Base-by-base conservation (phyloP, 202 grass and related monocot species). In the Brachypodium distachyon region DNA sequence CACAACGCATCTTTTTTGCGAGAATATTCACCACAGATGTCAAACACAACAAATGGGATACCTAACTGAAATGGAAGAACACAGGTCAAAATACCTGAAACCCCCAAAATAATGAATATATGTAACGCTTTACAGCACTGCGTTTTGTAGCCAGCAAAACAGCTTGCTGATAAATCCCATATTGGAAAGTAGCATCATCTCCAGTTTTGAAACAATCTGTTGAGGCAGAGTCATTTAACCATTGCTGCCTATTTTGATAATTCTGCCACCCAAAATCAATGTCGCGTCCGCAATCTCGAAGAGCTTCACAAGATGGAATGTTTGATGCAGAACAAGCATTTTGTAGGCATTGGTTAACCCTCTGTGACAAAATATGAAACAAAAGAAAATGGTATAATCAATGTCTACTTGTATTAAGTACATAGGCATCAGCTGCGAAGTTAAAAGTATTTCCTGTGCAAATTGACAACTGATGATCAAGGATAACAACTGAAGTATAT, bases 261-360 rank as follows among this genome's bases (percentile, higher is more conserved):
- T 31, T 34, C 48, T 12, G 64, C 29, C 25, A 61, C 6, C 85
- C 87, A 67, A 71, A 14, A 79, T 26, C 38, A 38, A 74, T 43
- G 14, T 17, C 65, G 53, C 64, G 53, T 67, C 90, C 87, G 68
- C 90, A 93, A 67, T 94, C 88, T 84, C 93, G 89, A 37, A 90
- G 82, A 12, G 1, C 3, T 32, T 63, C 37, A 85, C 94, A 97
- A 19, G 17, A 69, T 28, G 66, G 52, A 81, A 81, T 81, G 6
- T 55, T 57, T 28, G 83, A 77, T 27, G 1, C 4, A 70, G 67
- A 77, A 83, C 94, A 94, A 63, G 89, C 81, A 81, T 86, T 80
- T 33, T 80, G 75, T 31, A 97, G 86, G 76, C 89, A 97, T 81
- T 94, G 86, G 74, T 94, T 97, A 58, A 97, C 88, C 82, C 94